Evolutionary conservation across 2,329 filamentous ascomycete species (phyloP), one percentile per base, ranked within the genome.

Genomic region (Fusarium continuum): DNA sequence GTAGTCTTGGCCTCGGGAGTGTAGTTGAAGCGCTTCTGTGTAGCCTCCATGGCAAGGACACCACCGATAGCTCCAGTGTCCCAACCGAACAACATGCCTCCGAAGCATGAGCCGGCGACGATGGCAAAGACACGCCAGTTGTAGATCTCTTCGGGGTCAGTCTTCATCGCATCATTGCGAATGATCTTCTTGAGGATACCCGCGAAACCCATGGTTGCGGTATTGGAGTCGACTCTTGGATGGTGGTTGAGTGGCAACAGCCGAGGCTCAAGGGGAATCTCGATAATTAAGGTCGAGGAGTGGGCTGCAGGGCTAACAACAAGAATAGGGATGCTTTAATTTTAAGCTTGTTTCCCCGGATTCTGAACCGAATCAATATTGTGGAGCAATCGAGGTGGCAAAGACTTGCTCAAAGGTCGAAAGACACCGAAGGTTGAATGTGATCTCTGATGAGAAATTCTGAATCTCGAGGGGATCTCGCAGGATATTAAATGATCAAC

Each of bases 151-250:
- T 82, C 79, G 16, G 88, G 88, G 59, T 91, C 88, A 29, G 78
- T 75, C 70, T 83, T 87, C 85, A 91, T 91, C 38, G 89, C 85
- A 73, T 91, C 87, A 79, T 91, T 91, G 75, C 84, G 84, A 67
- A 90, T 82, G 70, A 89, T 79, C 67, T 76, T 77, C 67, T 79
- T 80, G 52, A 89, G 80, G 65, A 88, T 72, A 48, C 69, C 75
- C 38, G 72, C 73, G 16, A 72, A 64, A 56, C 76, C 78, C 74
- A 83, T 83, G 48, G 31, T 73, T 38, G 47, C 50, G 51, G 43
- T 66, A 11, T 39, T 53, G 41, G n/a, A 36, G 32, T 29, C 14
- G 38, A 39, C 19, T 57, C 22, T 47, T 46, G 16, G 28, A 43
- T n/a, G n/a, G 13, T 41, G 8, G 49, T 20, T 35, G 35, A 29